Base-by-base conservation (phyloP, 1,284 basidiomycete genomes). In the Singerocomus rubriflavus region DNA sequence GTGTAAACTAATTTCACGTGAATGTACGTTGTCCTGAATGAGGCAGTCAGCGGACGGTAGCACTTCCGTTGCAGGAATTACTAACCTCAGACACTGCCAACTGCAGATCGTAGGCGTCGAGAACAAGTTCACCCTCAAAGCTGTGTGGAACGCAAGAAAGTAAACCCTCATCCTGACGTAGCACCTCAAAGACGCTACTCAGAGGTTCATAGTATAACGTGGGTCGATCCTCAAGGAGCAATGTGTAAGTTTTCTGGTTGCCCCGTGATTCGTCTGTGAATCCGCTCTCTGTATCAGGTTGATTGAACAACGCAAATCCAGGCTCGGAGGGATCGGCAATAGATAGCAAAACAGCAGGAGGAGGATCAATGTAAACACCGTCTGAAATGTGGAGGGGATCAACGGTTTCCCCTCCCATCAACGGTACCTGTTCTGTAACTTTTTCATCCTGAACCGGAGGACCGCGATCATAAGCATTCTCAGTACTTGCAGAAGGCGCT, bases 131-230 rank as follows among this genome's bases (percentile, higher is more conserved):
- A 44, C 77, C 78, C 39, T 82, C 78, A 25, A 71, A 61, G 35
- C 81, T 63, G 32, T 78, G 74, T 30, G 74, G 69, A 14, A 80
- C 54, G 25, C 68, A 68, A 42, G 73, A 68, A 34, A 86, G 63
- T 29, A 67, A 47, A 51, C 67, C 69, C 50, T 79, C 75, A 53
- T 88, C 82, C 58, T 78, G 73, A 29, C 85, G 82, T 32, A 90
- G 70, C 51, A 81, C 83, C 43, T 81, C 79, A 57, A 90, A 88
- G 9, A 89, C 77, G 52, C 70, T 73, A 33, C 76, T 79, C 48
- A 90, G 63, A 32, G 85, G 79, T 60, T 88, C 86, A 58, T 88
- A 89, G 63, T 87, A 90, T 8, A 90, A 71, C 4, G 80, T 82
- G 4, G 86, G 84, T 13, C 70, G 74, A 53, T 81, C 71, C 44